Evolutionary conservation across 805 yeast species (phyloP).

Genomic region (Naumovozyma baii): DNA sequence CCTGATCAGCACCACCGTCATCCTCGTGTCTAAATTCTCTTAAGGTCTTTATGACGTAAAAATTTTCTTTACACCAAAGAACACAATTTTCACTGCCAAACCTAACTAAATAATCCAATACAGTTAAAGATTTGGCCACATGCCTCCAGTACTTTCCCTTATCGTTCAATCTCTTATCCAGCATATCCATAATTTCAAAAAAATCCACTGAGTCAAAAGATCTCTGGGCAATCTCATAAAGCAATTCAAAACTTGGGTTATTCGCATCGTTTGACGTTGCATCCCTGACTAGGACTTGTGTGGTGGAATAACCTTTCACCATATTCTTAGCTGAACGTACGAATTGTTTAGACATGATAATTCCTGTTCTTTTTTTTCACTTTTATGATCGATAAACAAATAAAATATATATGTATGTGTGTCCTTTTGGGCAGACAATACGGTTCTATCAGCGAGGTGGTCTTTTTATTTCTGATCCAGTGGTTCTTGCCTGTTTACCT

Average conservation of each 20-base stretch:
- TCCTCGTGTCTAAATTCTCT: conserved; percentile 82
- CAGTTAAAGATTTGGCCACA: conserved; percentile 80
- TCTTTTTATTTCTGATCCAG: too few relatives aligned
- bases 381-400: too few relatives aligned
- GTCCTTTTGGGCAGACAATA: too few relatives aligned
- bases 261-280: conserved; percentile 83
- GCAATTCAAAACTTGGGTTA: conserved; percentile 71
- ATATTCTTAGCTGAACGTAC: conserved; percentile 75
- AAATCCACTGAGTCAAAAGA: conserved; percentile 68
- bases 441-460: too few relatives aligned
- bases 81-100: conserved; percentile 84
- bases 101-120: conserved; percentile 79
- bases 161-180: conserved; percentile 85
- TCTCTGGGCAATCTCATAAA: conserved; percentile 73
- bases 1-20: conserved; percentile 73
- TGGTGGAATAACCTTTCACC: conserved; percentile 70
- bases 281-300: conserved; percentile 81
- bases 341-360: conserved; percentile 59
- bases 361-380: too few relatives aligned
- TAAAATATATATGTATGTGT: too few relatives aligned
- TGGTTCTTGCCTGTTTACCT: too few relatives aligned
- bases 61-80: conserved; percentile 81
- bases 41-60: conserved; percentile 79
- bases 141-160: conserved; percentile 98
- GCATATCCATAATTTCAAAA: conserved; percentile 86